phyloP scores from a whole-genome alignment of 495 filamentous ascomycete genomes.

The Aspergillus sparsus region DNA sequence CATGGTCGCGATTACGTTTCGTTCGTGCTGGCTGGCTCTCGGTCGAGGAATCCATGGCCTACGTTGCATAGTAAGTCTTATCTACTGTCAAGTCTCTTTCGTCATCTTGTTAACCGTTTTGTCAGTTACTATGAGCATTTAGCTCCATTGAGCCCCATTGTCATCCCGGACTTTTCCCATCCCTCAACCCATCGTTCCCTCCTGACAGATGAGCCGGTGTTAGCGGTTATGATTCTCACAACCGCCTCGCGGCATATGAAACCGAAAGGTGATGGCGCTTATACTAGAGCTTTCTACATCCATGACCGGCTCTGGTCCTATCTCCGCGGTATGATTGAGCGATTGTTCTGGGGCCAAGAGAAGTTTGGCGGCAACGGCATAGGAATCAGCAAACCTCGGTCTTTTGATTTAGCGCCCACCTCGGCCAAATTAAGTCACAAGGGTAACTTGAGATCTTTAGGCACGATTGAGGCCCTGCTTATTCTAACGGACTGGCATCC shows the following conservation, averaged over 20 bases:
- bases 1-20: conserved; percentile 88
- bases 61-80: conserved; percentile 78
- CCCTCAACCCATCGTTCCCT: conserved; percentile 72
- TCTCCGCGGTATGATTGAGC: conserved; percentile 88
- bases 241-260: conserved; percentile 84
- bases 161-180: conserved; percentile 77
- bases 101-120: conserved; percentile 17
- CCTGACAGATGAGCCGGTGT: conserved; percentile 85
- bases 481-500: conserved; percentile 98
- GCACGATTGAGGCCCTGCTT: conserved; percentile 90
- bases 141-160: conserved; percentile 88
- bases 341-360: conserved; percentile 93
- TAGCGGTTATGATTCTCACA: conserved; percentile 85
- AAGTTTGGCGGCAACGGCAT: conserved; percentile 87
- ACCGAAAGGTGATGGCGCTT: conserved; percentile 75
- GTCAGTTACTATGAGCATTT: conserved; percentile 83
- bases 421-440: conserved; percentile 53
- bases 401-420: conserved; percentile 63
- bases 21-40: conserved; percentile 97
- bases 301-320: conserved; percentile 97
- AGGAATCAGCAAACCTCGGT: conserved; percentile 66
- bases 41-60: conserved; percentile 85
- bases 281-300: conserved; percentile 83
- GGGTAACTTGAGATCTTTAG: conserved; percentile 82
- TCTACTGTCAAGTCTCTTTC: background rate